These are phyloP conservation scores for Apophysomyces ossiformis DNA, from an alignment of 371 early-diverging fungal species.

Conservation along the genomic window DNA sequence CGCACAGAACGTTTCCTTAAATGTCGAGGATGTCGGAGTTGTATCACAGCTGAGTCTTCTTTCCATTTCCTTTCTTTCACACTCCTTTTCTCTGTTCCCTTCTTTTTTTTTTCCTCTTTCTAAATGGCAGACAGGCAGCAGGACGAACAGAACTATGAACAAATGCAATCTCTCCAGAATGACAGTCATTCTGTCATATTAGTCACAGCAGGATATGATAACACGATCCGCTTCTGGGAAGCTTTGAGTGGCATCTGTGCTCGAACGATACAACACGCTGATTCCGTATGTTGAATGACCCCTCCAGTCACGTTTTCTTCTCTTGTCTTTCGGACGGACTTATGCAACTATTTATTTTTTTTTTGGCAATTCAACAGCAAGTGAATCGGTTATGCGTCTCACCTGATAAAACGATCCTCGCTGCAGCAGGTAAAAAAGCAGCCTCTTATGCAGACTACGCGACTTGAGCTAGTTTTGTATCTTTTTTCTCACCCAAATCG, in stretches of 20 bases:
- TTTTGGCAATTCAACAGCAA: slow-evolving; percentile 59
- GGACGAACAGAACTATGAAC: slow-evolving; percentile 47
- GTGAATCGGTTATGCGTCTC: slow-evolving; percentile 93
- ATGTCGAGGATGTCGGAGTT: too few relatives aligned
- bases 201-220: slow-evolving; percentile 95
- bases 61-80: not conserved
- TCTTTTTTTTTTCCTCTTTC: not conserved
- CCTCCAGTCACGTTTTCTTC: too few relatives aligned
- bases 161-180: slow-evolving; percentile 50
- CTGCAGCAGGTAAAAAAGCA: slow-evolving; percentile 82
- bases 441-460: not conserved
- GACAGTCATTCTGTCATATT: slow-evolving; percentile 86
- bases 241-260: slow-evolving; percentile 93
- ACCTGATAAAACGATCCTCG: slow-evolving; percentile 91
- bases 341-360: too few relatives aligned
- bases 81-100: not conserved
- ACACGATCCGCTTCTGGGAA: slow-evolving; percentile 98
- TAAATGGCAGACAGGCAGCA: slow-evolving; percentile 9
- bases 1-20: too few relatives aligned
- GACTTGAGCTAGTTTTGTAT: not conserved
- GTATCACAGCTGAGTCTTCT: not conserved
- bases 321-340: too few relatives aligned
- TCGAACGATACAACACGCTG: slow-evolving; percentile 93
- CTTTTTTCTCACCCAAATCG: slow-evolving; percentile 5
- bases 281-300: slow-evolving; percentile 63